A percentile compares a stretch with the other conserved stretches of the same genome.
Conservation (phyloP, 805 yeast species). For the Candida saitoana region DNA sequence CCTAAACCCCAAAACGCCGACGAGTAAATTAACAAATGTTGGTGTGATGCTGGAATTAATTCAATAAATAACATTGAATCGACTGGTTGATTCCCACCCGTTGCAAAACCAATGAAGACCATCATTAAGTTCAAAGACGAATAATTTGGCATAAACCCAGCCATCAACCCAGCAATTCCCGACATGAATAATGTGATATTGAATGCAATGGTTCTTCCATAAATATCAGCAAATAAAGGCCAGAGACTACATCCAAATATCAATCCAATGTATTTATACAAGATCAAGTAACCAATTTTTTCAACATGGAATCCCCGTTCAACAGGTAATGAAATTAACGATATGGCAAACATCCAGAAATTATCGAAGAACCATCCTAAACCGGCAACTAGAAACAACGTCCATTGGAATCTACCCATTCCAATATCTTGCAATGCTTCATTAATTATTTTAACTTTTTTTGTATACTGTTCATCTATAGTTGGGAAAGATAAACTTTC, state of each 20-base stretch:
- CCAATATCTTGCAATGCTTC: constrained; percentile 11
- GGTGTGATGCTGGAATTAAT: constrained; percentile 11
- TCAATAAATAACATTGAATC: constrained; percentile 13
- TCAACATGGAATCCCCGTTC: constrained; percentile 8
- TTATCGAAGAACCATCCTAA: constrained; percentile 47
- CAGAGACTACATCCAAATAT: constrained; percentile 12
- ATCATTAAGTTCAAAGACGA: constrained; percentile 12
- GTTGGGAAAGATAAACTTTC: constrained; percentile 8
- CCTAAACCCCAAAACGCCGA: constrained; percentile 58
- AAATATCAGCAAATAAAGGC: constrained; percentile 13
- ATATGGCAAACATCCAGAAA: constrained; percentile 12
- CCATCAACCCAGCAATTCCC: constrained; percentile 10
- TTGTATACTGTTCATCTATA: constrained; percentile 7
- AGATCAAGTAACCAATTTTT: constrained; percentile 9
- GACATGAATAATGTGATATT: constrained; percentile 12
- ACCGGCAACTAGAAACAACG: constrained; percentile 44
- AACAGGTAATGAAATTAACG: constrained; percentile 9
- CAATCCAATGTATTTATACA: constrained; percentile 26
- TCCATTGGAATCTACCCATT: constrained; percentile 32
- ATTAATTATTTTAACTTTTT: constrained; percentile 8
- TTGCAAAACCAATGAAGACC: constrained; percentile 11
- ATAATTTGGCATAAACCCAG: constrained; percentile 14
- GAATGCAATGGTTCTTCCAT: constrained; percentile 13
- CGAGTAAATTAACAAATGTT: constrained; percentile 14
- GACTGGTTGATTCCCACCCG: constrained; percentile 15